Base-by-base conservation (phyloP, 225 moss, liverwort and hornwort species). In the Antitrichia curtipendula region DNA sequence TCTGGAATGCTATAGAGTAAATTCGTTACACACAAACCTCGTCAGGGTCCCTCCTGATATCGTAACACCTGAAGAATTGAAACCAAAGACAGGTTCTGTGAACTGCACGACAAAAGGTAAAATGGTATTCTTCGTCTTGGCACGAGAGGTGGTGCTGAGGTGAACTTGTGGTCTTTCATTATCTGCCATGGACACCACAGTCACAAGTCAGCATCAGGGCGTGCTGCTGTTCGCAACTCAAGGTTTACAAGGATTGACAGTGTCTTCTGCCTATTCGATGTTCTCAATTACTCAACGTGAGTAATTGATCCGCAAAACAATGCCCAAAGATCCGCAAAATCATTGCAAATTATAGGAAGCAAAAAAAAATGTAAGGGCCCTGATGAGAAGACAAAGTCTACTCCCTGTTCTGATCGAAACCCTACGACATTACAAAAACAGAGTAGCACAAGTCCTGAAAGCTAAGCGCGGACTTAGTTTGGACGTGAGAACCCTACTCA, bases 41-140 rank as follows among this genome's bases (percentile, higher is more conserved):
- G 81, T 95, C 88, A 95, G 63, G 53, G 88, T 95, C 88, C 96
- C 98, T 66, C 96, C 98, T 70, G 92, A 91, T 79, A 95, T 83
- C 18, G 81, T 79, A 15, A 96, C 92, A 69, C 92, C 91, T 69
- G 91, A 91, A 59, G 94, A 88, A 81, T 90, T 92, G 87, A 98
- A 98, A 75, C 88, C 88, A 69, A 95, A 95, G 27, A 96, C 96
- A 80, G 96, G 93, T 90, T 96, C 90, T 25, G 93, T 92, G 82
- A 98, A 96, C 82, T 96, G 95, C 66, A 96, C 89, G 59, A 95
- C 90, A 70, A 96, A 91, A 50, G 91, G 93, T 82, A 98, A 65
- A 58, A 83, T 20, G 59, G 85, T 91, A 73, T 92, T 90, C 86
- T 90, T 96, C 27, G 96, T 96, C 91, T 94, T 94, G 22, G 96